phyloP scores from a whole-genome alignment of 2,329 filamentous ascomycete genomes.

The Dactylellina drechsleri region DNA sequence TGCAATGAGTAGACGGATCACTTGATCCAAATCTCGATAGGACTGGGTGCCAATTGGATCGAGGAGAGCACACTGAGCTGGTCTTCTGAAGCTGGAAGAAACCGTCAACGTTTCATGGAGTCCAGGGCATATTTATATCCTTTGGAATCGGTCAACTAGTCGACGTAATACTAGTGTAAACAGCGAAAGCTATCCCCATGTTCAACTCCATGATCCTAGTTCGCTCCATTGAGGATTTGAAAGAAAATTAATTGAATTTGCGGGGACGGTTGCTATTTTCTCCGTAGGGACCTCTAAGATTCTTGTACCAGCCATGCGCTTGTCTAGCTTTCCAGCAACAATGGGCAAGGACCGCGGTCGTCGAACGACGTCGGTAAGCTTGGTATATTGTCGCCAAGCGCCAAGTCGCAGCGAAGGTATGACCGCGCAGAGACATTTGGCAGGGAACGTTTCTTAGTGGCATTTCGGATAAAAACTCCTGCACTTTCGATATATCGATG shows the following conservation, averaged over 20 bases:
- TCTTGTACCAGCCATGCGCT: background rate
- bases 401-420: background rate
- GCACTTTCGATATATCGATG: constrained; percentile 15
- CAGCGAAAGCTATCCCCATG: constrained; percentile 20
- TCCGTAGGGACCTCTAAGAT: constrained; percentile 24
- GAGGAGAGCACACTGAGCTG: constrained; percentile 37
- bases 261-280: constrained; percentile 53
- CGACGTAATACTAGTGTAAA: background rate
- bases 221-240: too few relatives aligned
- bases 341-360: constrained; percentile 9
- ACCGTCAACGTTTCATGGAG: constrained; percentile 42
- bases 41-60: constrained; percentile 6
- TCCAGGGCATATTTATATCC: constrained; percentile 38
- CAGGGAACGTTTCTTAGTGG: constrained; percentile 5
- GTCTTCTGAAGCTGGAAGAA: constrained; percentile 26
- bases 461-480: constrained; percentile 53
- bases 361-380: too few relatives aligned
- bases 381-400: background rate
- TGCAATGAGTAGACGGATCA: background rate
- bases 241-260: constrained; percentile 35
- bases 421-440: background rate
- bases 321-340: constrained; percentile 41
- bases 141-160: background rate
- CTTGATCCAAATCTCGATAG: background rate
- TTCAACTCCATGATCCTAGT: background rate